Percentiles rank a stretch among this genome's conserved stretches.
Conservation (phyloP, 257 asterid species). For the Leptodermis oblonga region DNA sequence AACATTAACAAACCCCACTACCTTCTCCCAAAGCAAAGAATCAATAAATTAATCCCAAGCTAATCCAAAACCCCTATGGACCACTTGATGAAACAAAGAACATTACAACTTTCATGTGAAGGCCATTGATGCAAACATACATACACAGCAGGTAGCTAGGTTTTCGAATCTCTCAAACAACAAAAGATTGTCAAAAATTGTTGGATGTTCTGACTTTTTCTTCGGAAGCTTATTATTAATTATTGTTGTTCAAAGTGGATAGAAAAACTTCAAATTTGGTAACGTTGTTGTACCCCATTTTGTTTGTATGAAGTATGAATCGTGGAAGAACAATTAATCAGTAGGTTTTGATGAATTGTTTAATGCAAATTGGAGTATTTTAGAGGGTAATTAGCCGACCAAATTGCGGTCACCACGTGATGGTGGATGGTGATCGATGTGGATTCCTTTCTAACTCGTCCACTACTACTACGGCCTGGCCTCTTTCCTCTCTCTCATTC, state of each 20-base stretch:
- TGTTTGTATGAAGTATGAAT: neutral
- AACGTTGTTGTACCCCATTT: constrained; percentile 12
- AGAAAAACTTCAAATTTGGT: constrained; percentile 13
- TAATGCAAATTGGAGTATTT: constrained; percentile 23
- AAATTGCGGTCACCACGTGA: constrained; percentile 36
- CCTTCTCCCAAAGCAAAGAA: constrained; percentile 20
- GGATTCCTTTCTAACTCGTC: constrained; percentile 27
- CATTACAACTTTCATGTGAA: constrained; percentile 28
- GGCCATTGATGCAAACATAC: no score
- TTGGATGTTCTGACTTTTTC: constrained; percentile 29
- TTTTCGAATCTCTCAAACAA: constrained; percentile 21
- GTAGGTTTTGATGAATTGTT: constrained; percentile 7
- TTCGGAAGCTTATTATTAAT: constrained; percentile 11
- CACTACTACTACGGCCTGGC: constrained; percentile 12
- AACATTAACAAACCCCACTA: constrained; percentile 27
- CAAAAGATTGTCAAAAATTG: neutral
- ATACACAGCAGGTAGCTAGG: neutral
- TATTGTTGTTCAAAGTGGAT: constrained; percentile 14
- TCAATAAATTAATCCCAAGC: constrained; percentile 6
- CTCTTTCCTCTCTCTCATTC: no score
- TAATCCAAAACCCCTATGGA: constrained; percentile 25
- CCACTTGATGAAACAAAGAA: constrained; percentile 22
- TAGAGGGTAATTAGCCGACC: constrained; percentile 38
- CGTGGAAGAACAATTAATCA: neutral
- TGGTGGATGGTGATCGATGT: constrained; percentile 30